Base-by-base conservation (phyloP, 169 alveolate species). In the Plasmodium chabaudi region DNA sequence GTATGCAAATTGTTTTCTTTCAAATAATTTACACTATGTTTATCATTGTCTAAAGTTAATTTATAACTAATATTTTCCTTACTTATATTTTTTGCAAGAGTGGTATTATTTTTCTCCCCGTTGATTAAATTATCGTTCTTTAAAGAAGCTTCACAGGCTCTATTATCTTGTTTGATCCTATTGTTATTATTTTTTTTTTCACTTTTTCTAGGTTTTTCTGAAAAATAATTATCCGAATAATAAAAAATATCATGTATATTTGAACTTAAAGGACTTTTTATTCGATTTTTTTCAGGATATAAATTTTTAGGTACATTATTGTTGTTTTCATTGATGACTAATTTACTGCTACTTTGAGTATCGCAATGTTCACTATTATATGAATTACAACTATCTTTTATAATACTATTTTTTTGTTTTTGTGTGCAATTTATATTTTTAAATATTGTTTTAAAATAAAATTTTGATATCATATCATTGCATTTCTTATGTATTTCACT, bases 201-300 rank as follows among this genome's bases (percentile, higher is more conserved):
- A 9, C 51, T 77, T 64, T 44, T 64, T 63, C 49, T 46, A 49
- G 23, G 10, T 15, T 51, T 15, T 71, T 19, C 84, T 77, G 88
- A 77, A 77, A 77, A 77, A 51, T 77, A 77, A 51, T 77, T 77
- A 77, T 77, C 88, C 71, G 88, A 77, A 64, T 77, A 68, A 56
- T 23, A 57, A 51, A 27, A 51, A 21, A 23, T 65, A 27, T 27
- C 34, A 69, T 69, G 51, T 27, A 49, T 51, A 42, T 63, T 15
- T 47, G 72, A 77, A 64, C 53, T 55, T 57, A 55, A 67, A 47
- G 59, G 42, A 6, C 23, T n/a, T 6, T 39, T 61, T 19, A 39
- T 74, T 53, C 49, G 13, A 34, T 67, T 56, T 39, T 55, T 53
- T 19, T 39, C 51, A 79, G 65, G 72, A 67, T 21, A 51, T 55